Evolutionary conservation across 116 monocot species (phyloP), one percentile per base, ranked within the genome.

Genomic region (Dioscorea cayenensis): DNA sequence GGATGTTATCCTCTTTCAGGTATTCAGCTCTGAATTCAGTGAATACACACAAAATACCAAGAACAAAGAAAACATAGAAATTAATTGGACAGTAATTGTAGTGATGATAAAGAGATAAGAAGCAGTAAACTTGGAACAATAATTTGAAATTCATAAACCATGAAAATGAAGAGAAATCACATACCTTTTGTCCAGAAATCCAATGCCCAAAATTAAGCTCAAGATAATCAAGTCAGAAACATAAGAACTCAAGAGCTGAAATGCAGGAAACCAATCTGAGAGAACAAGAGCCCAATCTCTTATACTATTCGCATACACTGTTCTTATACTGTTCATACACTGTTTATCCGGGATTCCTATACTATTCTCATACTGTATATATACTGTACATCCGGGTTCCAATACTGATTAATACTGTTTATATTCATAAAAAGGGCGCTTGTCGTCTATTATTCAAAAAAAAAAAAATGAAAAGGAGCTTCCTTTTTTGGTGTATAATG

Each of bases 401-500:
- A n/a, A n/a, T n/a, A n/a, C n/a, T n/a, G n/a, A n/a, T n/a, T n/a
- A n/a, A n/a, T n/a, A n/a, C n/a, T n/a, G n/a, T n/a, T n/a, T n/a
- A n/a, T n/a, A n/a, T n/a, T n/a, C n/a, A n/a, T n/a, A n/a, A n/a
- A n/a, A n/a, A n/a, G n/a, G n/a, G n/a, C n/a, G n/a, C n/a, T n/a
- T n/a, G n/a, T n/a, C n/a, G n/a, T n/a, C n/a, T n/a, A n/a, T n/a
- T n/a, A n/a, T n/a, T n/a, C n/a, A n/a, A n/a, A n/a, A n/a, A n/a
- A n/a, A n/a, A n/a, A n/a, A n/a, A 55, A 55, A 55, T 55, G 17
- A 19, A 55, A 55, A 55, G 55, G 19, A 55, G 55, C 55, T 55
- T 16, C 14, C 55, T 55, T 55, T 16, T 6, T 16, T n/a, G 55
- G 19, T 16, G 55, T 55, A 55, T 55, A 55, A 92, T 92, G 89